phyloP scores from a whole-genome alignment of 139 green algal species.

The Chlamydomonas sphaeroides region DNA sequence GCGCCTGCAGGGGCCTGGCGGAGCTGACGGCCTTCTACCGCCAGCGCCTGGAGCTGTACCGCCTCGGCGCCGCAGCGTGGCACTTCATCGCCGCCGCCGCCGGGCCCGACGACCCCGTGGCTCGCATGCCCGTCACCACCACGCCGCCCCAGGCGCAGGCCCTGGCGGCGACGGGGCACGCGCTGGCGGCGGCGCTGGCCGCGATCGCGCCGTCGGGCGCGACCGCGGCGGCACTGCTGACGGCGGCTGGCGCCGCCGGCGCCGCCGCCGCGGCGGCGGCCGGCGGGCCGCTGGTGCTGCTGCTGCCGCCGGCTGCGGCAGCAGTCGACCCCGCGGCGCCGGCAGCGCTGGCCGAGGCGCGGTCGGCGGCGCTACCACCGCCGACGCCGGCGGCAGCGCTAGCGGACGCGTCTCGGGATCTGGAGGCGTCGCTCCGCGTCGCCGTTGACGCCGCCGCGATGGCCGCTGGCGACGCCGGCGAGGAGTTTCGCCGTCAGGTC shows the following conservation, averaged over 20 bases:
- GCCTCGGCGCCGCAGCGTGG: conserved; percentile 30
- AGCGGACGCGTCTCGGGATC: not conserved
- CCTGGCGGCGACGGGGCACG: not conserved
- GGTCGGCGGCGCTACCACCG: not conserved
- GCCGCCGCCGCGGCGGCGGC: not conserved
- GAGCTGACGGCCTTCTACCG: conserved; percentile 6
- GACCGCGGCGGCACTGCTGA: not conserved
- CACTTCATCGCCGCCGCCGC: conserved; percentile 12
- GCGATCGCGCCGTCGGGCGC: conserved; percentile 1
- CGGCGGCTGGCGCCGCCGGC: not conserved
- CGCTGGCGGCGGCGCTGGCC: not conserved
- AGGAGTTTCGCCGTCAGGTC: conserved; percentile 27
- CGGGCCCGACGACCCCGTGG: conserved; percentile 19
- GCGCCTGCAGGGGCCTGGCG: conserved; percentile 6
- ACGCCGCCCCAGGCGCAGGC: conserved; percentile 16
- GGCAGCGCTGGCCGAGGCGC: not conserved
- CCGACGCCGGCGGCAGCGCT: not conserved
- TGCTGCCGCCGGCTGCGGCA: not conserved
- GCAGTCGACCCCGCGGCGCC: not conserved
- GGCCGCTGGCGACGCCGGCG: not conserved
- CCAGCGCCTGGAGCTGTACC: conserved; percentile 38
- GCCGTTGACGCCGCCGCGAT: not conserved
- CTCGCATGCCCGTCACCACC: conserved; percentile 25
- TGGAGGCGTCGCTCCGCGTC: conserved; percentile 10
- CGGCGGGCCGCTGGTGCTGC: not conserved